A percentile compares a stretch with the other conserved stretches of the same genome.
Conservation (phyloP, 768 basidiomycete species). For the Butyriboletus loyo region DNA sequence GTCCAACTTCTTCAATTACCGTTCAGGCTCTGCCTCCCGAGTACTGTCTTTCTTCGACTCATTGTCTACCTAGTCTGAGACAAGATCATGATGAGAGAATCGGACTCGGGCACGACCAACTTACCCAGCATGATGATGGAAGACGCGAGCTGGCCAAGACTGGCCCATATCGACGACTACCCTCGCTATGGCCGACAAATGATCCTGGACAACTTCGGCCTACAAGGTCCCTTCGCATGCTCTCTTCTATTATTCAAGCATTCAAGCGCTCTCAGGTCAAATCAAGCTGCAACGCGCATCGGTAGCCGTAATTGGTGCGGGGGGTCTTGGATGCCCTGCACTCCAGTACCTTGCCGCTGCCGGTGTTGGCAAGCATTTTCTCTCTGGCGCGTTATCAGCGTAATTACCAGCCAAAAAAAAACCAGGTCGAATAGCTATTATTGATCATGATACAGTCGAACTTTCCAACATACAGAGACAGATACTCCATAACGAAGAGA, state of each 20-base stretch:
- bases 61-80: background rate
- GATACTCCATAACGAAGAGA: constrained; percentile 74
- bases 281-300: constrained; percentile 72
- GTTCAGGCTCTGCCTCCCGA: too few species aligned
- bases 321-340: constrained; percentile 94
- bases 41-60: background rate
- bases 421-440: constrained; percentile 78
- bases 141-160: constrained; percentile 14
- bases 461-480: constrained; percentile 91
- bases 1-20: background rate
- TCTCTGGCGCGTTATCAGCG: background rate
- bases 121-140: constrained; percentile 2
- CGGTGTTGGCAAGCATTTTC: constrained; percentile 69
- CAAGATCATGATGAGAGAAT: background rate
- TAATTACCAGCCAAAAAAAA: constrained; percentile 4
- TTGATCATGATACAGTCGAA: constrained; percentile 88
- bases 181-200: constrained; percentile 93
- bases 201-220: constrained; percentile 87
- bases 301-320: constrained; percentile 89
- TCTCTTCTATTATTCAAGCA: background rate
- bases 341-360: constrained; percentile 92
- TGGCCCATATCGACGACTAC: constrained; percentile 65
- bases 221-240: constrained; percentile 55
- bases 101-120: background rate
- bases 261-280: constrained; percentile 56